A percentile compares a stretch with the other conserved stretches of the same genome.
phyloP scores from a whole-genome alignment of 768 basidiomycete genomes.

The Tephrocybe sp. region DNA sequence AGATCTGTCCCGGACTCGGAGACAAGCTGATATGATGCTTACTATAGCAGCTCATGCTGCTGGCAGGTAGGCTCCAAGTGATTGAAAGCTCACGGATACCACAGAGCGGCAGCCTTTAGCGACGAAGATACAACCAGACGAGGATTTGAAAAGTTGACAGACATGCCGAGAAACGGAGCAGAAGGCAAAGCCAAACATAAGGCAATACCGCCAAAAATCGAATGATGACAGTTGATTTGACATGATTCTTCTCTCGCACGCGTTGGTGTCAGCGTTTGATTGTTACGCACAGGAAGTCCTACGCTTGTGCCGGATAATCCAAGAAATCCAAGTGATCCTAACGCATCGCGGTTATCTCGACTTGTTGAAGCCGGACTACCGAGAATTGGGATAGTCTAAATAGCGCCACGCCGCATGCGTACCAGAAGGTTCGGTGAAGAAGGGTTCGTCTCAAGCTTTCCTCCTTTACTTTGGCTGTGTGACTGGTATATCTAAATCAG shows the following conservation, averaged over 20 bases:
- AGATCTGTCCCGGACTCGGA: no score
- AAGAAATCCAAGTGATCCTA: neutral
- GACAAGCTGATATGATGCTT: no score
- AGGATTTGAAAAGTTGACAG: no score
- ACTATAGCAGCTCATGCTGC: no score
- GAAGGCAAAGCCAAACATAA: no score
- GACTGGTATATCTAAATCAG: no score
- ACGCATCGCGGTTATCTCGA: slow-evolving; percentile 1
- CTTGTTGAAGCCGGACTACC: neutral
- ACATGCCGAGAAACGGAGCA: no score
- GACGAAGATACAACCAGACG: no score
- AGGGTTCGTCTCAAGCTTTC: neutral
- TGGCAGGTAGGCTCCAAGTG: no score
- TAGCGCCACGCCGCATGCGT: slow-evolving; percentile 13
- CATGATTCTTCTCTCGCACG: slow-evolving; percentile 8
- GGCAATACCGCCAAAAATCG: no score
- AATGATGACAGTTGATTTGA: neutral
- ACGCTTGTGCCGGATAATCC: neutral
- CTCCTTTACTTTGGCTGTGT: neutral
- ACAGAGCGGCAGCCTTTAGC: no score
- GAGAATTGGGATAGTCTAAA: neutral
- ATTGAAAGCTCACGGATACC: no score
- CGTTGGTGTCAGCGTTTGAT: slow-evolving; percentile 14
- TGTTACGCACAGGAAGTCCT: slow-evolving; percentile 1
- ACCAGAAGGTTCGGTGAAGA: neutral